Base-by-base conservation (phyloP, 2,329 filamentous ascomycete genomes). In the Colletotrichum orbiculare region DNA sequence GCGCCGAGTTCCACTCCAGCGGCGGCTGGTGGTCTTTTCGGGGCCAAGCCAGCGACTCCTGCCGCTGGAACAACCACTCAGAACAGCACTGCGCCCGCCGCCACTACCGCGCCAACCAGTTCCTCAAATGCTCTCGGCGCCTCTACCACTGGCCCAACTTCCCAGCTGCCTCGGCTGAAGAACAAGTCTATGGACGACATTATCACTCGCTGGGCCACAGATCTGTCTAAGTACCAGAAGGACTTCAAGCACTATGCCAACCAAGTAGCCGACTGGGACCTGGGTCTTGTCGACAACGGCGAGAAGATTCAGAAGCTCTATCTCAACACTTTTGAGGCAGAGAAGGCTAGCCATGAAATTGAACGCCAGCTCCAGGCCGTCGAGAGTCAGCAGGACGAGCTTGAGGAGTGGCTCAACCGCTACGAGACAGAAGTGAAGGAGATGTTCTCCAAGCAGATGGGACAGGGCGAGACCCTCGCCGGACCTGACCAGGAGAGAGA, bases 141-240 rank as follows among this genome's bases (percentile, higher is more conserved):
- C 35, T 96, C 94, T 1, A 97, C 92, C 4, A 84, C 88, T 39
- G 94, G 94, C 0, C 93, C 94, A 2, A 83, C 90, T 3, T 95
- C 96, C 13, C 90, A 94, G 62, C 89, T 96, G 72, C 96, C 95
- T 4, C 91, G 96, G 35, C 84, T 99, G 42, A 97, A 97, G 83
- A 97, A 97, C 79, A 98, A 97, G 81, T 97, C 95, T 0, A 97
- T 99, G 92, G 96, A 99, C 74, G 96, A 99, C 76, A 97, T 99
- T 69, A 94, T 99, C 69, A 97, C 93, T 4, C 89, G 94, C 38
- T 99, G 96, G 96, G 96, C 96, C 2, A 93, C 94, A 0, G 96
- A 98, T 74, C 83, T 99, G 54, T 91, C 94, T 57, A 96, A 97
- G 74, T 97, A 99, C 74, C 95, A 98, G 74, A 97, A 97, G 76